These are phyloP conservation scores for Penicillium crustosum DNA, from an alignment of 2,329 filamentous ascomycete genomes.

Conservation along the genomic window DNA sequence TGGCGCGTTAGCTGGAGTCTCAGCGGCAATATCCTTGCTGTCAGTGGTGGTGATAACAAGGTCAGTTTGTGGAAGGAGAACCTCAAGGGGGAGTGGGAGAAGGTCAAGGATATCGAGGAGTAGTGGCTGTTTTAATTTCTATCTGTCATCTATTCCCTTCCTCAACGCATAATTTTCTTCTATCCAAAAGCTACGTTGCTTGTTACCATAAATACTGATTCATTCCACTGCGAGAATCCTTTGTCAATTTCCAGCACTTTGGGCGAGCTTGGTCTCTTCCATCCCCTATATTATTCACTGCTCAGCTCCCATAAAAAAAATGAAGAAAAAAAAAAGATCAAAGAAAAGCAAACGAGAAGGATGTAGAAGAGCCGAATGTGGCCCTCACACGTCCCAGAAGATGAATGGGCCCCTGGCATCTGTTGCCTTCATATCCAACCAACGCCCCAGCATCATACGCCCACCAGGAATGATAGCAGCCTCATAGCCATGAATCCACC, in stretches of 20 bases:
- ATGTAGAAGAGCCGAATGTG: background rate
- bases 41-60: conserved; percentile 93
- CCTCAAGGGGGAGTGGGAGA: conserved; percentile 93
- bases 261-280: background rate
- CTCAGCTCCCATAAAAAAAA: background rate
- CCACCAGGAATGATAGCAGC: conserved; percentile 49
- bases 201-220: background rate
- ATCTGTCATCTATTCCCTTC: conserved; percentile 19
- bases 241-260: background rate
- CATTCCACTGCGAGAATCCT: background rate
- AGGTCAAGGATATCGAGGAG: conserved; percentile 94
- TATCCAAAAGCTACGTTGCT: conserved; percentile 1
- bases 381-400: conserved; percentile 31
- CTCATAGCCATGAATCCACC: conserved; percentile 49
- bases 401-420: conserved; percentile 31
- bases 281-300: background rate
- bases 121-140: conserved; percentile 39
- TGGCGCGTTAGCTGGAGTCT: conserved; percentile 99
- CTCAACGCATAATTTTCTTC: conserved; percentile 15
- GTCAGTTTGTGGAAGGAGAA: conserved; percentile 99
- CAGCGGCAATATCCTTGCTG: conserved; percentile 92
- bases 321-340: background rate
- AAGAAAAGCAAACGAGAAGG: background rate
- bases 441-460: conserved; percentile 51
- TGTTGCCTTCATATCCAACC: conserved; percentile 36